Evolutionary conservation across 371 early-diverging fungal genomes (phyloP).

Genomic region (Mucor sp.): DNA sequence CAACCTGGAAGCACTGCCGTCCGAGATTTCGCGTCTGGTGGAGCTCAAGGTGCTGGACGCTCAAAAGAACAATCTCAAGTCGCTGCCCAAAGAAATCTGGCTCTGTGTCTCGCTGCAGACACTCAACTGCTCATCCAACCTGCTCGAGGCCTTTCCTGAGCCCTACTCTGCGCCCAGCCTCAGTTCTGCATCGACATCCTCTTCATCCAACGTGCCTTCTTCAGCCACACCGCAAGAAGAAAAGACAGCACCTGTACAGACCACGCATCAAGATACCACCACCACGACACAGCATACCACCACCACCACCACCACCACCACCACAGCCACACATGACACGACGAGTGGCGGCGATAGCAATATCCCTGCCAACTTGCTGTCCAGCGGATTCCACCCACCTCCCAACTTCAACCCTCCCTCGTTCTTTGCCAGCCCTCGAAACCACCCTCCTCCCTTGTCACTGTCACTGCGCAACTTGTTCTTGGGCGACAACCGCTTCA

Average conservation of each 20-base stretch:
- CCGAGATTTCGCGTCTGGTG: constrained; percentile 31
- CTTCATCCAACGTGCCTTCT: neutral
- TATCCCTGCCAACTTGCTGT: constrained; percentile 61
- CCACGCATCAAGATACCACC: neutral
- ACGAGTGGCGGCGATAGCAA: neutral
- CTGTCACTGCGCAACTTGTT: constrained; percentile 63
- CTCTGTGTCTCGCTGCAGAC: constrained; percentile 70
- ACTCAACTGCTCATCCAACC: constrained; percentile 72
- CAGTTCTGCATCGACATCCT: constrained; percentile 19
- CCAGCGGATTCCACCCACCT: constrained; percentile 32
- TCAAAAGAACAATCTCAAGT: constrained; percentile 67
- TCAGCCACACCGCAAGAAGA: neutral
- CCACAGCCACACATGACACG: neutral
- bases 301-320: too few species aligned
- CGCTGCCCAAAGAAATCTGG: constrained; percentile 87
- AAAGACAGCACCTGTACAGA: neutral
- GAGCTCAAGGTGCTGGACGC: constrained; percentile 38
- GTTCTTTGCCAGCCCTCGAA: constrained; percentile 55
- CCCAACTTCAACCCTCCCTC: constrained; percentile 56
- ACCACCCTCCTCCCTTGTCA: constrained; percentile 67
- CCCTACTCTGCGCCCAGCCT: constrained; percentile 15
- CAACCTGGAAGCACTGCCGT: constrained; percentile 55
- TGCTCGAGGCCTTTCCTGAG: constrained; percentile 52
- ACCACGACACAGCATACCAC: too few species aligned
- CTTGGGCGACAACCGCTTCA: constrained; percentile 82